Conservation (phyloP, 495 filamentous ascomycete species). For the Penicillium diatomitis region DNA sequence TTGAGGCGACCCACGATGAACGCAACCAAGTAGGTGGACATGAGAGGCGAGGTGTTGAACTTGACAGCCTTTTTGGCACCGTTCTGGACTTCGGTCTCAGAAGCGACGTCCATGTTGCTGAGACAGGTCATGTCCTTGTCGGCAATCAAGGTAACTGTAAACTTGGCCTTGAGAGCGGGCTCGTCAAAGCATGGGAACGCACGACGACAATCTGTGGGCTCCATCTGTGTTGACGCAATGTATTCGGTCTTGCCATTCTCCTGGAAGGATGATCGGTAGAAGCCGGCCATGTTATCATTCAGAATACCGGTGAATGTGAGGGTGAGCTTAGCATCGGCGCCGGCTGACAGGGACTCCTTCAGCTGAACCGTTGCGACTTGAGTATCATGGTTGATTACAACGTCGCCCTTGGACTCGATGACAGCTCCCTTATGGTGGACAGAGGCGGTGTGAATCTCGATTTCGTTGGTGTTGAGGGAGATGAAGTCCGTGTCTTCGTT, state of each 20-base stretch:
- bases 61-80: constrained; percentile 54
- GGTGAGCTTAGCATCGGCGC: constrained; percentile 50
- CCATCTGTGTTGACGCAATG: constrained; percentile 59
- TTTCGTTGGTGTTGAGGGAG: constrained; percentile 76
- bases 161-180: constrained; percentile 59
- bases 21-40: constrained; percentile 62
- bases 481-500: constrained; percentile 77
- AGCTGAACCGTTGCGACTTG: constrained; percentile 56
- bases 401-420: constrained; percentile 42
- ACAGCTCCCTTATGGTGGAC: constrained; percentile 42
- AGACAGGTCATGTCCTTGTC: constrained; percentile 55
- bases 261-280: constrained; percentile 61
- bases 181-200: constrained; percentile 67
- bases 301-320: constrained; percentile 52
- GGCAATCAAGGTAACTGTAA: constrained; percentile 54
- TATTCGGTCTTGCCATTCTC: constrained; percentile 47
- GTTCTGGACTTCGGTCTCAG: constrained; percentile 45
- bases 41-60: constrained; percentile 56
- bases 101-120: constrained; percentile 60
- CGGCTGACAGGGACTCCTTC: constrained; percentile 45
- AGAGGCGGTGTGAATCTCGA: constrained; percentile 71
- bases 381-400: constrained; percentile 47
- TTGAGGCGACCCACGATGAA: constrained; percentile 63
- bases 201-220: constrained; percentile 55
- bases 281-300: constrained; percentile 62